phyloP scores from a whole-genome alignment of 2,329 filamentous ascomycete species.

The Elsinoe perseae region DNA sequence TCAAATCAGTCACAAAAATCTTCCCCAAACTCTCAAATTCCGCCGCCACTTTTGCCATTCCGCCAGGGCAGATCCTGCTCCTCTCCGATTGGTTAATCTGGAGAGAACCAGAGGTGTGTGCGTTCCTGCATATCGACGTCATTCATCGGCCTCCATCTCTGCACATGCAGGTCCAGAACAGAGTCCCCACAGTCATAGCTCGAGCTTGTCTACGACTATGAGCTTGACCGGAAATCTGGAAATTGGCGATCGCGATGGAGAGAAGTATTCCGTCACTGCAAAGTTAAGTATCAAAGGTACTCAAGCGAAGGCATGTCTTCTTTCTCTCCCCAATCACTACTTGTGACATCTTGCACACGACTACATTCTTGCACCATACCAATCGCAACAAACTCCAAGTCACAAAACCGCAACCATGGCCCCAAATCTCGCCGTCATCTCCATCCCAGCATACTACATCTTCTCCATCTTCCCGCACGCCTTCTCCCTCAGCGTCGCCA shows the following conservation, averaged over 20 bases:
- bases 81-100: not conserved
- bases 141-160: not conserved
- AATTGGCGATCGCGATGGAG: not conserved
- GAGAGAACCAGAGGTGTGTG: not conserved
- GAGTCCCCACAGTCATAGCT: not conserved
- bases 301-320: not conserved
- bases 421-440: conserved; percentile 37
- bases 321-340: no score
- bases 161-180: not conserved
- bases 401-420: conserved; percentile 18
- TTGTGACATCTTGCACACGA: no score
- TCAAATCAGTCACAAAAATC: conserved; percentile 16
- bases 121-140: not conserved
- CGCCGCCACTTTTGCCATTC: not conserved
- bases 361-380: not conserved
- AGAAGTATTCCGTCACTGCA: not conserved
- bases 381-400: not conserved
- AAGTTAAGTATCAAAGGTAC: not conserved
- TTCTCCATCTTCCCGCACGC: conserved; percentile 36
- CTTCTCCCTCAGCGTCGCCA: conserved; percentile 32
- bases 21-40: conserved; percentile 1
- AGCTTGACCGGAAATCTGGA: not conserved
- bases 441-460: conserved; percentile 39
- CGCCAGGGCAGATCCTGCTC: not conserved
- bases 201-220: not conserved